Percentiles rank a stretch among this genome's conserved stretches.
Evolutionary conservation across 495 filamentous ascomycete species (phyloP).

Genomic region (Choiromyces venosus): DNA sequence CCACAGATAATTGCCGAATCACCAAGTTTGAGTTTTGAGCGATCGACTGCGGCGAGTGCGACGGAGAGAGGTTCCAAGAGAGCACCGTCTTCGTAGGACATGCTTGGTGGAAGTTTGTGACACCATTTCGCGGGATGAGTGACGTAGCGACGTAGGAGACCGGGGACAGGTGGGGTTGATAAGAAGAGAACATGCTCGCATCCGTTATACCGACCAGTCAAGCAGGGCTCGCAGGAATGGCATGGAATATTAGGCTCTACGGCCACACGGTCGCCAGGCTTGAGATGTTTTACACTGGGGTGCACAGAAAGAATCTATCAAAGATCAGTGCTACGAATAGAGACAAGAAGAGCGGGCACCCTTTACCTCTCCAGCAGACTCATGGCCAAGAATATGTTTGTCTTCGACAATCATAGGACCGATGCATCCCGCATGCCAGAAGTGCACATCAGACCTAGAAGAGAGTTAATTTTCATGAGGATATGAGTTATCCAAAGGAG

Average conservation of each 20-base stretch:
- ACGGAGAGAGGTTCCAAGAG: slow-evolving; percentile 83
- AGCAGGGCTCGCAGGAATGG: slow-evolving; percentile 78
- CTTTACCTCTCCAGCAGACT: slow-evolving; percentile 69
- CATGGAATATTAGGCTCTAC: slow-evolving; percentile 90
- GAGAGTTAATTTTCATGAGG: slow-evolving; percentile 21
- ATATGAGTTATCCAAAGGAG: slow-evolving; percentile 23
- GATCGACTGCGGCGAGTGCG: slow-evolving; percentile 74
- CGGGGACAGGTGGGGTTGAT: slow-evolving; percentile 80
- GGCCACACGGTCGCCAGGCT: slow-evolving; percentile 79
- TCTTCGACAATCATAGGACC: slow-evolving; percentile 86
- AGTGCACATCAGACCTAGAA: slow-evolving; percentile 81
- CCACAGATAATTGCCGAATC: slow-evolving; percentile 82
- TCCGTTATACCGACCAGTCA: slow-evolving; percentile 88
- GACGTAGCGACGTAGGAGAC: slow-evolving; percentile 85
- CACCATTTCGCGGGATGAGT: slow-evolving; percentile 89
- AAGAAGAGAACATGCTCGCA: slow-evolving; percentile 79
- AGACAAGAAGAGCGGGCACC: background rate
- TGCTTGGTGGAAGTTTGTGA: slow-evolving; percentile 77
- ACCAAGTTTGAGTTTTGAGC: slow-evolving; percentile 69
- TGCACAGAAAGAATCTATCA: slow-evolving; percentile 63
- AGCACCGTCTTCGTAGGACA: slow-evolving; percentile 84
- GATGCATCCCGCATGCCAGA: slow-evolving; percentile 90
- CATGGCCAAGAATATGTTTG: slow-evolving; percentile 87
- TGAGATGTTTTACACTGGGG: slow-evolving; percentile 66
- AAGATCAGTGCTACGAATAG: background rate